These are phyloP conservation scores for Collybiopsis confluens DNA, from an alignment of 768 basidiomycete species.

Conservation along the genomic window DNA sequence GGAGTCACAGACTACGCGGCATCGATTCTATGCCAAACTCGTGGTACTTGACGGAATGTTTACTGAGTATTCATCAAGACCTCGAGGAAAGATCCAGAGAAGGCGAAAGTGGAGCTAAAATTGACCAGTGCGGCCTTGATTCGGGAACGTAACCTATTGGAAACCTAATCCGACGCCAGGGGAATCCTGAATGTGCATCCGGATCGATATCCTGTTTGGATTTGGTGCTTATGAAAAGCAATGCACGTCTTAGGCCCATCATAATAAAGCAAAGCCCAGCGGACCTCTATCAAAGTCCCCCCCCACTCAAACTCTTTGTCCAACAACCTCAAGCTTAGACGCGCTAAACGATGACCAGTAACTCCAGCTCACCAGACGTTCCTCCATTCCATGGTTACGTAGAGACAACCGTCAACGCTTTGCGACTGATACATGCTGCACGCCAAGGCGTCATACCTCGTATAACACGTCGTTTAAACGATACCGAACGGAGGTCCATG, in stretches of 20 bases:
- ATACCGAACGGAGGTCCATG: constrained; percentile 68
- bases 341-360: constrained; percentile 41
- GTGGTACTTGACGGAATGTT: neutral
- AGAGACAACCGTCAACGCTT: constrained; percentile 76
- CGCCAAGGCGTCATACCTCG: constrained; percentile 75
- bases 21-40: constrained; percentile 1
- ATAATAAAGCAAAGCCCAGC: constrained; percentile 33
- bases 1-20: neutral
- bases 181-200: constrained; percentile 23
- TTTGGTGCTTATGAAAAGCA: constrained; percentile 33
- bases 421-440: constrained; percentile 80
- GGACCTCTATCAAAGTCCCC: constrained; percentile 11
- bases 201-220: constrained; percentile 20
- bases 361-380: constrained; percentile 41
- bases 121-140: constrained; percentile 36
- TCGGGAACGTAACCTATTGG: constrained; percentile 37
- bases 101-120: constrained; percentile 32
- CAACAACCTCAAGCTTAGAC: constrained; percentile 54
- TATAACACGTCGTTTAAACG: constrained; percentile 80
- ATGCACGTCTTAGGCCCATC: constrained; percentile 21
- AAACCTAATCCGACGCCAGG: constrained; percentile 39
- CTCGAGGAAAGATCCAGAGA: constrained; percentile 19
- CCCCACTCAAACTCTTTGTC: constrained; percentile 28
- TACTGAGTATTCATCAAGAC: neutral
- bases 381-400: constrained; percentile 76